A percentile compares a stretch with the other conserved stretches of the same genome.
These are phyloP conservation scores for Medicago truncatula DNA, from an alignment of 306 rosid species.

Conservation along the genomic window DNA sequence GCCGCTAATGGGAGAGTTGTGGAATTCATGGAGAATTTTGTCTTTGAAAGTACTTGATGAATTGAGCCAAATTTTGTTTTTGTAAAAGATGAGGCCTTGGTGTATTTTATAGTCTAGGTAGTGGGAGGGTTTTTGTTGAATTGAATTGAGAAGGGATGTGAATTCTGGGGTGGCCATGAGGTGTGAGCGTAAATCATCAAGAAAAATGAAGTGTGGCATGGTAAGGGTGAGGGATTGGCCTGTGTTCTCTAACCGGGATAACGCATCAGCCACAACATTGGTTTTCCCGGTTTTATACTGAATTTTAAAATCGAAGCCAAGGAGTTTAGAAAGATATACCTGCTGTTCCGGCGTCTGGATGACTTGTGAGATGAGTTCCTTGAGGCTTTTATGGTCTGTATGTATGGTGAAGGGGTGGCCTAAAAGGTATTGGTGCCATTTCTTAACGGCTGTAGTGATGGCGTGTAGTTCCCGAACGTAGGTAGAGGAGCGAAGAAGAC, in stretches of 20 bases:
- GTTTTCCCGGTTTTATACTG: not conserved
- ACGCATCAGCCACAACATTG: not conserved
- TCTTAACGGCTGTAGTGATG: not conserved
- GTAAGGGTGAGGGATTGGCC: not conserved
- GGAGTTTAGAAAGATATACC: not conserved
- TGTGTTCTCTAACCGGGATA: not conserved
- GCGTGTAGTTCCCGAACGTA: not conserved
- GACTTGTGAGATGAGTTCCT: not conserved
- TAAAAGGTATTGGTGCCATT: not conserved
- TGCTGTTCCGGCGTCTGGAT: no score
- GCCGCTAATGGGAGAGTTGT: not conserved
- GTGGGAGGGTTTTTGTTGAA: fast-evolving
- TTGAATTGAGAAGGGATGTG: not conserved
- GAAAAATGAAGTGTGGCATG: not conserved
- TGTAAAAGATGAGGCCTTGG: not conserved
- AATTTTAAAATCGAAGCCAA: not conserved
- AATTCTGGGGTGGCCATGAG: not conserved
- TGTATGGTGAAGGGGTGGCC: not conserved
- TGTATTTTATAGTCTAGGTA: not conserved
- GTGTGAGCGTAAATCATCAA: not conserved
- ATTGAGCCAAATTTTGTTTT: not conserved
- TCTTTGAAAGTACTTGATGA: not conserved
- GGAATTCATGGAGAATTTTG: not conserved
- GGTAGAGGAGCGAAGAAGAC: not conserved
- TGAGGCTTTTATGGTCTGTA: not conserved